These are phyloP conservation scores for Cryphonectria japonica DNA, from an alignment of 2,329 filamentous ascomycete species.

Conservation along the genomic window DNA sequence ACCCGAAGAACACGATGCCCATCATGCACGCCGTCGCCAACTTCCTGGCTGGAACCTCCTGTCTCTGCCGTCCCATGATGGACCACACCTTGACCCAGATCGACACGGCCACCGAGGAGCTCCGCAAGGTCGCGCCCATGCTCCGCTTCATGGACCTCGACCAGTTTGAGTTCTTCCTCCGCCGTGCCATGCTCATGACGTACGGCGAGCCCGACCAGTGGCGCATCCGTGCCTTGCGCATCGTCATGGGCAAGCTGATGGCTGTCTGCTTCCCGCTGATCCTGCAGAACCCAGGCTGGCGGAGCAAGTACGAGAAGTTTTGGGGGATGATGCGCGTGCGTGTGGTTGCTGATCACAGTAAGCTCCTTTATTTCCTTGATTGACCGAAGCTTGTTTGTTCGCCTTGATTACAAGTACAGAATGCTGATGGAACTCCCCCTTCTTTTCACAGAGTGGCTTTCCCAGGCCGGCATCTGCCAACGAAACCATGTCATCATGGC, in stretches of 20 bases:
- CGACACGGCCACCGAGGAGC: slow-evolving; percentile 51
- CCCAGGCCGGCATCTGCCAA: slow-evolving; percentile 10
- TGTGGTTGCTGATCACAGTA: slow-evolving; percentile 25
- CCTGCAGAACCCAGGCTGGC: slow-evolving; percentile 30
- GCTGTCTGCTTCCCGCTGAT: slow-evolving; percentile 34
- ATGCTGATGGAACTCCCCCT: not conserved
- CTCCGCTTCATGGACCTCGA: slow-evolving; percentile 29
- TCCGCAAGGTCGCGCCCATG: slow-evolving; percentile 42
- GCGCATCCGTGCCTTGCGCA: slow-evolving; percentile 32
- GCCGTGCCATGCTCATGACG: slow-evolving; percentile 31
- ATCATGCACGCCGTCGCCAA: slow-evolving; percentile 33
- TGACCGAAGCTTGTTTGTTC: not conserved
- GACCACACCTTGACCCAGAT: slow-evolving; percentile 56
- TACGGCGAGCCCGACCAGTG: slow-evolving; percentile 34
- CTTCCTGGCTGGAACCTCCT: slow-evolving; percentile 36
- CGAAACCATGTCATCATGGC: slow-evolving; percentile 12
- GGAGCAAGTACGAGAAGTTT: not conserved
- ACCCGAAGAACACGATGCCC: slow-evolving; percentile 30
- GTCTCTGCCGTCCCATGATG: slow-evolving; percentile 35
- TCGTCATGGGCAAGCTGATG: slow-evolving; percentile 34
- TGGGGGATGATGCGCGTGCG: slow-evolving; percentile 19
- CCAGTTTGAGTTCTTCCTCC: slow-evolving; percentile 32
- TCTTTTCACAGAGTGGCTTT: slow-evolving; percentile 19
- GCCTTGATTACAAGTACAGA: not conserved
- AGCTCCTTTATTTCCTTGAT: not conserved